Percentiles rank a stretch among this genome's conserved stretches.
Evolutionary conservation across 345 rosid species (phyloP).

Genomic region (Camelina neglecta): DNA sequence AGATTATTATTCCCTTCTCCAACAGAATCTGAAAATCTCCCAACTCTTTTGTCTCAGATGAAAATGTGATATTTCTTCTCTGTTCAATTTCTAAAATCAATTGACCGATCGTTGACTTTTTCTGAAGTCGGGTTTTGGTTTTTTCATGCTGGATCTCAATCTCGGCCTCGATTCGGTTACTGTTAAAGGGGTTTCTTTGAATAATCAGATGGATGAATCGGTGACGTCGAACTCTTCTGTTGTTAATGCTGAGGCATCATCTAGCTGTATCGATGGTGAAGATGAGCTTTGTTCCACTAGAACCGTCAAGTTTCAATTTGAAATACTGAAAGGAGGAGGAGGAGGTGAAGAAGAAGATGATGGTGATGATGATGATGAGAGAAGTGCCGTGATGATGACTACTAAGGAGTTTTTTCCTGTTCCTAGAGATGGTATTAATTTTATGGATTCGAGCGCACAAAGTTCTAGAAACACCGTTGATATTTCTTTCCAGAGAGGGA

Average conservation of each 20-base stretch:
- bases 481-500: constrained; percentile 50
- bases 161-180: constrained; percentile 43
- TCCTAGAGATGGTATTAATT: constrained; percentile 27
- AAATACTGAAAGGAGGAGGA: constrained; percentile 60
- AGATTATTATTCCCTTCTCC: background rate
- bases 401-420: constrained; percentile 78
- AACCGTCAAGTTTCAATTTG: constrained; percentile 61
- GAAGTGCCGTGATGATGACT: constrained; percentile 49
- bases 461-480: constrained; percentile 59
- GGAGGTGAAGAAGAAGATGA: constrained; percentile 32
- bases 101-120: constrained; percentile 33
- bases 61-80: constrained; percentile 26
- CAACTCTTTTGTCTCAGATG: background rate
- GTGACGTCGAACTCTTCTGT: constrained; percentile 91
- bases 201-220: constrained; percentile 64
- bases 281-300: constrained; percentile 75
- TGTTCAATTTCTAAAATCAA: constrained; percentile 27
- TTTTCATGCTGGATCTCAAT: constrained; percentile 86
- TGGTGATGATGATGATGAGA: constrained; percentile 33
- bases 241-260: constrained; percentile 68
- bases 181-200: constrained; percentile 26
- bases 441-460: constrained; percentile 43
- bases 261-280: constrained; percentile 56
- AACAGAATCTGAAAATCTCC: constrained; percentile 18
- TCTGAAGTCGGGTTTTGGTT: constrained; percentile 25